Evolutionary conservation across 139 green algal species (phyloP).

Genomic region (Nannochloris sp.): DNA sequence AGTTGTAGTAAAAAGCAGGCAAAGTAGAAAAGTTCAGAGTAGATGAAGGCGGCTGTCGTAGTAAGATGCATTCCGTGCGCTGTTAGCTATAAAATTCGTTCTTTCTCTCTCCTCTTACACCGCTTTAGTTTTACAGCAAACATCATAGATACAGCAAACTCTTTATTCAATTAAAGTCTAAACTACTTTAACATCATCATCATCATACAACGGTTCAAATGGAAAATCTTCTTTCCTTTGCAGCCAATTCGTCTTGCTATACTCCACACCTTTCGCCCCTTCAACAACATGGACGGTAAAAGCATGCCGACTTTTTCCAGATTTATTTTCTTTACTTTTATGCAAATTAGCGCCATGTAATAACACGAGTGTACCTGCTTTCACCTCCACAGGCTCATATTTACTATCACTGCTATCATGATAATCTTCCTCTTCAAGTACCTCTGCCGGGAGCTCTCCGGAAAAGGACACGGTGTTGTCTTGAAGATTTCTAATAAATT

Average conservation of each 20-base stretch:
- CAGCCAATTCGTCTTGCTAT: slow-evolving; percentile 72
- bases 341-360: slow-evolving; percentile 79
- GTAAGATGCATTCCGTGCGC: too few species aligned
- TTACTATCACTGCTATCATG: too few species aligned
- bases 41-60: too few species aligned
- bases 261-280: slow-evolving; percentile 29
- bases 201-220: slow-evolving; percentile 60
- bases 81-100: too few species aligned
- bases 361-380: slow-evolving; percentile 74
- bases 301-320: slow-evolving; percentile 54
- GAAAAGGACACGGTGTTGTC: slow-evolving; percentile 46
- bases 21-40: too few species aligned
- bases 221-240: slow-evolving; percentile 47
- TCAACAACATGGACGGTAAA: slow-evolving; percentile 84
- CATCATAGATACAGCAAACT: too few species aligned
- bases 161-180: too few species aligned
- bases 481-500: slow-evolving; percentile 23
- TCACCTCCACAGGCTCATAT: slow-evolving; percentile 72
- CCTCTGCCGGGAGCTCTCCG: slow-evolving; percentile 23
- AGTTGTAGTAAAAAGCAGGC: too few species aligned
- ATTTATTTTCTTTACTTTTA: slow-evolving; percentile 43
- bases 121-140: too few species aligned
- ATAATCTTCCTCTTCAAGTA: slow-evolving; percentile 37
- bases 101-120: too few species aligned
- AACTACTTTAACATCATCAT: too few species aligned